Base-by-base conservation (phyloP, 1,284 basidiomycete genomes). In the Trichosporon coremiiforme region DNA sequence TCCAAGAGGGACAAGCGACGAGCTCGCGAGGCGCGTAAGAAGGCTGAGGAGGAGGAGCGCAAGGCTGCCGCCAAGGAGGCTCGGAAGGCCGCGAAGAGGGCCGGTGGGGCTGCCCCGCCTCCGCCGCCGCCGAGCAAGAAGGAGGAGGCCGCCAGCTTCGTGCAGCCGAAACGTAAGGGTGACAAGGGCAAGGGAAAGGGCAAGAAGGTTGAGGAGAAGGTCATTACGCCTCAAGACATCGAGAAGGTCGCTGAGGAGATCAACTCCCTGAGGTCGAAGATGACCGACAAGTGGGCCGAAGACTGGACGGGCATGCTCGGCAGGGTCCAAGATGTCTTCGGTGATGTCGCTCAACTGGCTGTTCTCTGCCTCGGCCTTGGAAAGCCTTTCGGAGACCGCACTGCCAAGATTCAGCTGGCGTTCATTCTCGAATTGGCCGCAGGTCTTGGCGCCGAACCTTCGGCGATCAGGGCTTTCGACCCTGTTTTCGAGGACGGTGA, bases 1-100 rank as follows among this genome's bases (percentile, higher is more conserved):
- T 90, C 91, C 2, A 97, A 96, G 82, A 88, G 88, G 66, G 93
- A 95, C 36, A 94, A 90, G 80, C 85, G 94, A 63, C 87, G 90
- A 67, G 89, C 90, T 6, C 86, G 89, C 66, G 91, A 95, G 80
- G 90, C 89, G 6, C 90, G 88, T 74, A 95, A 93, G 84, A 89
- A 89, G 69, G 87, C 80, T 1, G 82, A 87, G 73, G 85, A 83
- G 50, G 77, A 79, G 53, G 75, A 74, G 7, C 75, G 73, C 25
- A 76, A 75, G 50, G 67, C 67, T 10, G 74, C 72, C 2, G n/a
- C 67, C 17, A 79, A 79, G 62, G 79, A 77, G 65, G 73, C 74
- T 13, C 71, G 73, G 22, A 80, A 77, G 67, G 72, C 72, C 10
- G 75, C 74, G 3, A 77, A 76, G 70, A 77, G 76, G 70, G 72